A percentile compares a stretch with the other conserved stretches of the same genome.
Conservation (phyloP, 805 yeast genomes). For the Tanozyma kutaoensis region DNA sequence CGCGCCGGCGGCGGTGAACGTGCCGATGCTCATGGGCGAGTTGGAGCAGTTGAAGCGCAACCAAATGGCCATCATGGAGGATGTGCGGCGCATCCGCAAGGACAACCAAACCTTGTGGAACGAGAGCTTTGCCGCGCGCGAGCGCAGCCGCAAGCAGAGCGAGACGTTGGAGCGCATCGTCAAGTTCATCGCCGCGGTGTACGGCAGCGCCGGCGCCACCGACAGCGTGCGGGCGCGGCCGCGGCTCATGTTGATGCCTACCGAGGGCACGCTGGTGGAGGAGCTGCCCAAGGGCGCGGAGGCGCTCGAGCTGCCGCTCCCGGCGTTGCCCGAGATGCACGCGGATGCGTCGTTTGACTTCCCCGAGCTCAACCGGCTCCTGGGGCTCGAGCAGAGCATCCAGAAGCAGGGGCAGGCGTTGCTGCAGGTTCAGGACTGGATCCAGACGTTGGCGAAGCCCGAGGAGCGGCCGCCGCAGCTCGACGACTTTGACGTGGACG, state of each 20-base stretch:
- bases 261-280: too few relatives aligned
- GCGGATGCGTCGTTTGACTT: too few relatives aligned
- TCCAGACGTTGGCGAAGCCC: too few relatives aligned
- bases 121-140: slow-evolving; percentile 73
- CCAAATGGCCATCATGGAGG: slow-evolving; percentile 75
- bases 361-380: too few relatives aligned
- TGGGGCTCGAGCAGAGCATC: slow-evolving; percentile 32
- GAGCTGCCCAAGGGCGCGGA: too few relatives aligned
- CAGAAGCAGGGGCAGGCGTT: slow-evolving; percentile 36
- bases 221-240: too few relatives aligned
- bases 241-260: too few relatives aligned
- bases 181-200: slow-evolving; percentile 74
- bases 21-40: slow-evolving; percentile 49
- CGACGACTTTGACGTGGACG: not conserved
- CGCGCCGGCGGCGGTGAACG: slow-evolving; percentile 22
- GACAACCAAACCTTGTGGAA: slow-evolving; percentile 90
- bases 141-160: slow-evolving; percentile 73
- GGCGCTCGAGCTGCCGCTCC: too few relatives aligned
- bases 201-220: slow-evolving; percentile 51
- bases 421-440: slow-evolving; percentile 53
- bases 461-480: too few relatives aligned
- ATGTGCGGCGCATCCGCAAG: slow-evolving; percentile 64
- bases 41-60: slow-evolving; percentile 63
- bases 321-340: too few relatives aligned
- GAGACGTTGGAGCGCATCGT: slow-evolving; percentile 81